phyloP scores from a whole-genome alignment of 2,329 filamentous ascomycete species.

The Cylindrodendrum hubeiense region DNA sequence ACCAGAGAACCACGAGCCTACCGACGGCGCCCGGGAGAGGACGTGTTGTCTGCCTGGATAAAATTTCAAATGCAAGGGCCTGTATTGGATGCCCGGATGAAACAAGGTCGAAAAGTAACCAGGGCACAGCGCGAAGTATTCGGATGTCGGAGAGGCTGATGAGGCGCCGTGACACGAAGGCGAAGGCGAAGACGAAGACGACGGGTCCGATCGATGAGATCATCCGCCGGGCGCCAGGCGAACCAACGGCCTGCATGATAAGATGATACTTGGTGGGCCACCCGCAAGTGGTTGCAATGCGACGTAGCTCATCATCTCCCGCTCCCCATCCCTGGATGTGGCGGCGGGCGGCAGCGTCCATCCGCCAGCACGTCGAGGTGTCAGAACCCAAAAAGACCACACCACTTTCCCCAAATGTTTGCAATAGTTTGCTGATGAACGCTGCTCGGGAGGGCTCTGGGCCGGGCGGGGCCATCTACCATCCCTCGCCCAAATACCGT shows the following conservation, averaged over 20 bases:
- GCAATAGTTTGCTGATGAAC: conserved; percentile 9
- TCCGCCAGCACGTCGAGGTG: conserved; percentile 25
- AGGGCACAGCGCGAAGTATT: not conserved
- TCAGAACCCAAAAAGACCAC: conserved; percentile 26
- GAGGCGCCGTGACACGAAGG: conserved; percentile 2
- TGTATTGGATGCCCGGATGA: not conserved
- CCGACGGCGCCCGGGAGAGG: not conserved
- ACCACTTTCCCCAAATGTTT: conserved; percentile 31
- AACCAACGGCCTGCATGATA: conserved; percentile 11
- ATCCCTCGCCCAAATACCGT: not conserved
- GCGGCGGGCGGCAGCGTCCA: conserved; percentile 21
- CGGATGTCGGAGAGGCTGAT: not conserved
- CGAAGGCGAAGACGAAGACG: conserved; percentile 30
- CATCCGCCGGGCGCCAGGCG: conserved; percentile 11
- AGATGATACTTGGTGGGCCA: conserved; percentile 7
- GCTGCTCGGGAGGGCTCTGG: conserved; percentile 29
- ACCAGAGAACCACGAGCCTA: not conserved
- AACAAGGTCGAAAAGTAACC: conserved; percentile 5
- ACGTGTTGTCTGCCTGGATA: not conserved
- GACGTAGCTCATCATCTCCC: conserved; percentile 15
- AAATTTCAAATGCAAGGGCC: conserved; percentile 13
- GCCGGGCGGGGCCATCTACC: conserved; percentile 27
- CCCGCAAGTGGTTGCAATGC: not conserved
- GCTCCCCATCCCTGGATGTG: not conserved
- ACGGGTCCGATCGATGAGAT: conserved; percentile 29